These are phyloP conservation scores for Macaranga tanarius DNA, from an alignment of 441 rosid genomes.

Conservation along the genomic window DNA sequence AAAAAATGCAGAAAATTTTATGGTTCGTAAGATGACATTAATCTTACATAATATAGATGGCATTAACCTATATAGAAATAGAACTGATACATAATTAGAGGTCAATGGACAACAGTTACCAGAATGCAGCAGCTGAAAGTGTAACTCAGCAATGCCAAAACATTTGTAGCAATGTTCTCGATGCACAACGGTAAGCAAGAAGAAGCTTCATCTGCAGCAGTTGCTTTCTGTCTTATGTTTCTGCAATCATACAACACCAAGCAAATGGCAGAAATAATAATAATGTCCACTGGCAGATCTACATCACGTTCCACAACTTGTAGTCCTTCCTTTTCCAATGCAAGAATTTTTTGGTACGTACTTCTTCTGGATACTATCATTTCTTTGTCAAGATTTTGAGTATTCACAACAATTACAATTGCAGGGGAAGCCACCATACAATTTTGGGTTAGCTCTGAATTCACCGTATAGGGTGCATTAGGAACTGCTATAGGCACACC, in stretches of 20 bases:
- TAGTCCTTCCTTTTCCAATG: constrained; percentile 77
- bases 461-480: constrained; percentile 32
- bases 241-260: constrained; percentile 78
- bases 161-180: constrained; percentile 80
- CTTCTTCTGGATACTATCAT: constrained; percentile 86
- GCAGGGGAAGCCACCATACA: constrained; percentile 37
- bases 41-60: not conserved
- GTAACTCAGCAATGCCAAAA: constrained; percentile 76
- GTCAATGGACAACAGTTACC: constrained; percentile 44
- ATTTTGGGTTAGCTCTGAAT: constrained; percentile 36
- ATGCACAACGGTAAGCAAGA: constrained; percentile 67
- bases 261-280: constrained; percentile 71
- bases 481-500: constrained; percentile 34
- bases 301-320: constrained; percentile 93
- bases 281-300: constrained; percentile 73
- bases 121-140: constrained; percentile 79
- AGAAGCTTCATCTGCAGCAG: constrained; percentile 55
- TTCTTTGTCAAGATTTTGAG: constrained; percentile 69
- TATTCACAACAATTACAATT: constrained; percentile 66
- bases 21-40: constrained; percentile 4
- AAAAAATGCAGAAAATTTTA: not conserved
- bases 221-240: constrained; percentile 58
- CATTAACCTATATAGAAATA: not conserved
- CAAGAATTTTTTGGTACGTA: constrained; percentile 79
- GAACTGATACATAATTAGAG: constrained; percentile 3